Percentiles rank a stretch among this genome's conserved stretches.
phyloP scores from a whole-genome alignment of 495 filamentous ascomycete genomes.

The Aspergillus olivimuriae region DNA sequence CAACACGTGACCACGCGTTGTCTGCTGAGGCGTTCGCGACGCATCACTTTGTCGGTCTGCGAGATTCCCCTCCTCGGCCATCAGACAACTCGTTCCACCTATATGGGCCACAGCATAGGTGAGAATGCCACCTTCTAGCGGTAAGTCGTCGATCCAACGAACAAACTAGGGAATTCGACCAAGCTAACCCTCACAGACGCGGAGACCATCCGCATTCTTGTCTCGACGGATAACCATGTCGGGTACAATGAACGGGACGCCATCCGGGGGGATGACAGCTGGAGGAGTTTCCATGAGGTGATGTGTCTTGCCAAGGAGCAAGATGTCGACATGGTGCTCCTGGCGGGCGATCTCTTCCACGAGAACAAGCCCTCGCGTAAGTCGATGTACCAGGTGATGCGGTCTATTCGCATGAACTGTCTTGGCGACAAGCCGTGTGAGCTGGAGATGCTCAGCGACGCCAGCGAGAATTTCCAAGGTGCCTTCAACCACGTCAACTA shows the following conservation, averaged over 20 bases:
- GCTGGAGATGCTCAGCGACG: conserved; percentile 90
- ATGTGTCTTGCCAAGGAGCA: conserved; percentile 82
- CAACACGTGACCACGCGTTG: conserved; percentile 17
- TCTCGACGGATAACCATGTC: conserved; percentile 95
- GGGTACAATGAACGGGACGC: conserved; percentile 91
- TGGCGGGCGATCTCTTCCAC: conserved; percentile 94
- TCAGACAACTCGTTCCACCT: no score
- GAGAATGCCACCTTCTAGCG: background rate
- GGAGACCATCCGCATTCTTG: conserved; percentile 91
- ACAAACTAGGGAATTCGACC: background rate
- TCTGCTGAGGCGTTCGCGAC: background rate
- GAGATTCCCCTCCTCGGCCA: no score
- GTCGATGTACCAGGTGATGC: conserved; percentile 95
- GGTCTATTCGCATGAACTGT: conserved; percentile 85
- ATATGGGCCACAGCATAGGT: no score
- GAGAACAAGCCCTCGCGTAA: conserved; percentile 98
- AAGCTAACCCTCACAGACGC: conserved; percentile 42
- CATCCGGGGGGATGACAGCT: conserved; percentile 92
- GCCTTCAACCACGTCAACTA: conserved; percentile 94
- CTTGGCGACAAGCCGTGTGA: conserved; percentile 93
- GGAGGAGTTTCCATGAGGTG: conserved; percentile 92
- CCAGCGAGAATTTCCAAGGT: conserved; percentile 76
- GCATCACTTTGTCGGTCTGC: background rate
- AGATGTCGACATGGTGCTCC: conserved; percentile 94
- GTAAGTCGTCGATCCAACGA: no score